phyloP scores from a whole-genome alignment of 108 stramenopile species.

The Cyclotella kingstonii region DNA sequence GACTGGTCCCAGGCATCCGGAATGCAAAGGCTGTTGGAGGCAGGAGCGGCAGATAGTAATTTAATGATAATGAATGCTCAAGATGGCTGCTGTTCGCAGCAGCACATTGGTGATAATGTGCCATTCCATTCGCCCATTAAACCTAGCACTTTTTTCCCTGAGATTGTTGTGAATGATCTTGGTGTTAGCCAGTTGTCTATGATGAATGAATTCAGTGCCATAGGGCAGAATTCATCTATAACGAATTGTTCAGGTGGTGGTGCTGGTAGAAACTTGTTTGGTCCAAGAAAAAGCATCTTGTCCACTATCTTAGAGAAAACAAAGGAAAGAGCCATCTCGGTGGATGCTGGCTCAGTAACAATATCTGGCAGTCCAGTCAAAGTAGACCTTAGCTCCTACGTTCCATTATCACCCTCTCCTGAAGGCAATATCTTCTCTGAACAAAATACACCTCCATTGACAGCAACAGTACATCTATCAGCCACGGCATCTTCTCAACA shows the following conservation, averaged over 20 bases:
- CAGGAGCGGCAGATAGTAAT: slow-evolving; percentile 31
- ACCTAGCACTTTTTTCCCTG: slow-evolving; percentile 18
- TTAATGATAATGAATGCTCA: background rate
- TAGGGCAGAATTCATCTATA: background rate
- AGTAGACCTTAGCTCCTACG: slow-evolving; percentile 6
- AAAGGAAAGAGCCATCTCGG: background rate
- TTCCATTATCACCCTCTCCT: slow-evolving; percentile 11
- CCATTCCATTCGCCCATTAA: slow-evolving; percentile 20
- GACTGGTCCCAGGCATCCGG: slow-evolving; percentile 33
- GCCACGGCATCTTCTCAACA: slow-evolving; percentile 15
- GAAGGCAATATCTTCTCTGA: slow-evolving; percentile 10
- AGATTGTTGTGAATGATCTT: slow-evolving; percentile 5
- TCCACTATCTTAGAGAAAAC: slow-evolving; percentile 20
- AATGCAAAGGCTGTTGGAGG: slow-evolving; percentile 24
- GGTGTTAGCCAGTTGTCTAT: slow-evolving; percentile 29
- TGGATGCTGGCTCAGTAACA: background rate
- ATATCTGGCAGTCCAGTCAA: slow-evolving; percentile 33
- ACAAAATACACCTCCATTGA: slow-evolving; percentile 7
- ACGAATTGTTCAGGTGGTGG: background rate
- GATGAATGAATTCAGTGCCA: slow-evolving; percentile 13
- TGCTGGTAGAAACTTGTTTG: slow-evolving; percentile 21
- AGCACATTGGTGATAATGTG: background rate
- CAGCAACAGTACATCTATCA: slow-evolving; percentile 7
- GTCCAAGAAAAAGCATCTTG: slow-evolving; percentile 24
- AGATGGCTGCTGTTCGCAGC: too few species aligned